A percentile compares a stretch with the other conserved stretches of the same genome.
These are phyloP conservation scores for Hyparrhenia diplandra DNA, from an alignment of 176 grass and related monocot genomes.

Conservation along the genomic window DNA sequence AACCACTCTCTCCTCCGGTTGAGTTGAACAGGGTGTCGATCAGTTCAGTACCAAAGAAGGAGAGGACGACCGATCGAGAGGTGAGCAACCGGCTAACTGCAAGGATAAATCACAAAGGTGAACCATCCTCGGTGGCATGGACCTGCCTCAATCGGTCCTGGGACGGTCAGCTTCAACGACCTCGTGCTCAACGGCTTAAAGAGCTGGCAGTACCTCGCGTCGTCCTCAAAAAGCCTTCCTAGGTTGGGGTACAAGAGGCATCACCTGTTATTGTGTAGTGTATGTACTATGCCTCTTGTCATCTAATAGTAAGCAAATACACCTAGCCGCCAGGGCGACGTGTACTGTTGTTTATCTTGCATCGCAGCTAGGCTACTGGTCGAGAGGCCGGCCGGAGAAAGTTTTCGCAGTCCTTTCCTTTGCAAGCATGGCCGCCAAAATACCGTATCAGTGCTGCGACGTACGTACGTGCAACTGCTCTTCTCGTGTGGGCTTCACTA, in stretches of 20 bases:
- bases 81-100: conserved; percentile 6
- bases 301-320: background rate
- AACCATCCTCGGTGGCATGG: too few relatives aligned
- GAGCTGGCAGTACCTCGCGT: background rate
- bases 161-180: background rate
- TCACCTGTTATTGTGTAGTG: background rate
- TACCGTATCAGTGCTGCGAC: background rate
- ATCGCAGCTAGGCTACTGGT: background rate
- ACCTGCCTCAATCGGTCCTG: background rate
- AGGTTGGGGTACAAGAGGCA: conserved; percentile 15
- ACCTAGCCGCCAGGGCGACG: background rate
- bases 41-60: background rate
- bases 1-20: background rate
- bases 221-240: background rate
- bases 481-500: background rate
- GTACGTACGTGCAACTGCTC: background rate
- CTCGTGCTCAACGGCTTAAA: background rate
- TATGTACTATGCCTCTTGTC: background rate
- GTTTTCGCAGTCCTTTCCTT: background rate
- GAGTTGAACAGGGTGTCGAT: background rate
- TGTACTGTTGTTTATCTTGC: background rate
- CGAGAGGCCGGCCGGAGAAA: background rate
- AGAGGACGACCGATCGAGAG: background rate
- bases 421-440: background rate
- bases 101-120: background rate